A percentile compares a stretch with the other conserved stretches of the same genome.
Conservation (phyloP, 2,329 filamentous ascomycete genomes). For the Talaromyces sp. region DNA sequence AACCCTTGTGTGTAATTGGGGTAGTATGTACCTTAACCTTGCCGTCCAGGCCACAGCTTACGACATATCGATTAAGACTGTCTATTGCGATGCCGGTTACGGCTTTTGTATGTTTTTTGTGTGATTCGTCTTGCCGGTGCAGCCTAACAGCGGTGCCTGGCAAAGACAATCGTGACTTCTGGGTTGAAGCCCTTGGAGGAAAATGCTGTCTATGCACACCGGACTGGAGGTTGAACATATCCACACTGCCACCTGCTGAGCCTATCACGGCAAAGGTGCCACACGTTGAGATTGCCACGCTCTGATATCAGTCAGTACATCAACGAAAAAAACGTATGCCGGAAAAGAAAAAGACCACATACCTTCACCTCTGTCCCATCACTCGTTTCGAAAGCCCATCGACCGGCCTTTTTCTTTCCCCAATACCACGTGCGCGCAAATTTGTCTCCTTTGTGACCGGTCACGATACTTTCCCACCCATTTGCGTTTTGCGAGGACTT, state of each 20-base stretch:
- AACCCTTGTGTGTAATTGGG: neutral
- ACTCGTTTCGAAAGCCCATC: constrained; percentile 86
- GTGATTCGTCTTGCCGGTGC: neutral
- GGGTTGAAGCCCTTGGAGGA: constrained; percentile 67
- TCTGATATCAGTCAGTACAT: constrained; percentile 44
- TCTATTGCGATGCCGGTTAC: constrained; percentile 87
- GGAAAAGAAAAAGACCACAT: constrained; percentile 13
- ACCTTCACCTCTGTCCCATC: constrained; percentile 72
- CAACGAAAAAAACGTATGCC: neutral
- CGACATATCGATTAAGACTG: constrained; percentile 76
- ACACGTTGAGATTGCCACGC: constrained; percentile 83
- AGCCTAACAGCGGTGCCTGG: neutral
- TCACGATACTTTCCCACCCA: constrained; percentile 96
- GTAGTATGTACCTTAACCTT: constrained; percentile 63
- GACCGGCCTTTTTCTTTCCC: constrained; percentile 86
- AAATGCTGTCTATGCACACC: constrained; percentile 84
- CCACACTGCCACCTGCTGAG: constrained; percentile 74
- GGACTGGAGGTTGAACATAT: constrained; percentile 97
- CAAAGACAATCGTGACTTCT: constrained; percentile 24
- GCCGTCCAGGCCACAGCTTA: constrained; percentile 85
- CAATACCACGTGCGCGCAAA: constrained; percentile 96
- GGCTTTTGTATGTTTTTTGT: constrained; percentile 63
- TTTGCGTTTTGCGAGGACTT: constrained; percentile 71
- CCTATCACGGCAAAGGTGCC: constrained; percentile 91
- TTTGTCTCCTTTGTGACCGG: constrained; percentile 79